Base-by-base conservation (phyloP, 169 alveolate genomes). In the Plasmodium vinckei region DNA sequence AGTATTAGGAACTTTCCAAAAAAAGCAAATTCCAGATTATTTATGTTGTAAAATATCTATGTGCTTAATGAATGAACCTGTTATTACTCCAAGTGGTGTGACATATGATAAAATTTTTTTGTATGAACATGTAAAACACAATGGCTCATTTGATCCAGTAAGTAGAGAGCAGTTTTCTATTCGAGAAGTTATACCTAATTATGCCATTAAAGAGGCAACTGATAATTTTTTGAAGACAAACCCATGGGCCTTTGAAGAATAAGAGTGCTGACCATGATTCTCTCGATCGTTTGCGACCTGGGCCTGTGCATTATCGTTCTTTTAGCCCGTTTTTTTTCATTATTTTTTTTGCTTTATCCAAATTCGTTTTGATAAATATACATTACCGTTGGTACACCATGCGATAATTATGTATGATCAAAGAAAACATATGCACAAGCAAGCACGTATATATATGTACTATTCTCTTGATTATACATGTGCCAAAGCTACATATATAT, bases 61-160 rank as follows among this genome's bases (percentile, higher is more conserved):
- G 97, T 93, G 96, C 27, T 46, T 95, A 69, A 95, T 95, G 97
- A 93, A 92, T 68, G 97, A 95, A 53, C 97, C 97, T 4, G 97
- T 95, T 7, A 88, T 95, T 10, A 87, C 97, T 4, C 95, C 96
- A 33, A 95, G 97, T 79, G 97, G 97, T 27, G 87, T 93, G 84
- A 95, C 97, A 0, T 95, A 95, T 84, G 97, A 95, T 71, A 82
- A 94, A 39, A 82, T 87, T 64, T 89, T 95, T 59, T 68, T 95
- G 63, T 94, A 93, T 71, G 95, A 92, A 63, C 97, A 95, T 68
- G 72, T 95, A 7, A 73, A 90, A 73, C 93, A 82, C 71, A 95
- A 95, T 70, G 97, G 97, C 1, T 91, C 93, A 1, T 94, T 89
- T 51, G 97, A 95, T 53, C 97, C 97, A 15, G 91, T 94, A 3